phyloP scores from a whole-genome alignment of 352 stramenopile species.

The Paralagenidium karlingii region DNA sequence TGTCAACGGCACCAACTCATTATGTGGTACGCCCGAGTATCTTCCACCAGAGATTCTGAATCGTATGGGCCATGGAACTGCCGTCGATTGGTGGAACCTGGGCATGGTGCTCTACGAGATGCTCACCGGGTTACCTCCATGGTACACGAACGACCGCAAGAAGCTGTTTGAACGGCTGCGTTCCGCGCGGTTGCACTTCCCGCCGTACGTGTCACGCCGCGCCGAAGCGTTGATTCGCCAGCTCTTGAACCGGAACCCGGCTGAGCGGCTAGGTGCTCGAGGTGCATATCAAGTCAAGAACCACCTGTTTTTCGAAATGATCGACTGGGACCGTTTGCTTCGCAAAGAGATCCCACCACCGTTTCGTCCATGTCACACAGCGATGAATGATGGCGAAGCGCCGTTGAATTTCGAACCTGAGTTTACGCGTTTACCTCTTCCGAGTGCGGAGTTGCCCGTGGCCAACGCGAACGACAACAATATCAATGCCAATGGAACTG shows the following conservation, averaged over 20 bases:
- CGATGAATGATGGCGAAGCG: slow-evolving; percentile 55
- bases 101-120: slow-evolving; percentile 77
- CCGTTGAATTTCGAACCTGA: slow-evolving; percentile 78
- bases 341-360: slow-evolving; percentile 49
- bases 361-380: slow-evolving; percentile 63
- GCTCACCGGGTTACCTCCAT: slow-evolving; percentile 69
- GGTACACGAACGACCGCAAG: slow-evolving; percentile 84
- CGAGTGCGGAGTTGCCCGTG: slow-evolving; percentile 57
- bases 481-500: no score
- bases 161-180: slow-evolving; percentile 81
- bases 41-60: slow-evolving; percentile 78
- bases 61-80: slow-evolving; percentile 71
- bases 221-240: slow-evolving; percentile 67
- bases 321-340: slow-evolving; percentile 53
- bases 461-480: no score
- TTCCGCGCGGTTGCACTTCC: slow-evolving; percentile 68
- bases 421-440: slow-evolving; percentile 75
- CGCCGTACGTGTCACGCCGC: slow-evolving; percentile 65
- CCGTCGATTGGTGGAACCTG: slow-evolving; percentile 90
- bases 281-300: slow-evolving; percentile 54
- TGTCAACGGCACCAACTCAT: slow-evolving; percentile 53
- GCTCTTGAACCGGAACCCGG: slow-evolving; percentile 67
- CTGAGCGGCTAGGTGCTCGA: slow-evolving; percentile 50
- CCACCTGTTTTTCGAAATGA: slow-evolving; percentile 66
- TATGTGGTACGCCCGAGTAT: slow-evolving; percentile 83